Base-by-base conservation (phyloP, 306 rosid species). In the Coriaria nepalensis region DNA sequence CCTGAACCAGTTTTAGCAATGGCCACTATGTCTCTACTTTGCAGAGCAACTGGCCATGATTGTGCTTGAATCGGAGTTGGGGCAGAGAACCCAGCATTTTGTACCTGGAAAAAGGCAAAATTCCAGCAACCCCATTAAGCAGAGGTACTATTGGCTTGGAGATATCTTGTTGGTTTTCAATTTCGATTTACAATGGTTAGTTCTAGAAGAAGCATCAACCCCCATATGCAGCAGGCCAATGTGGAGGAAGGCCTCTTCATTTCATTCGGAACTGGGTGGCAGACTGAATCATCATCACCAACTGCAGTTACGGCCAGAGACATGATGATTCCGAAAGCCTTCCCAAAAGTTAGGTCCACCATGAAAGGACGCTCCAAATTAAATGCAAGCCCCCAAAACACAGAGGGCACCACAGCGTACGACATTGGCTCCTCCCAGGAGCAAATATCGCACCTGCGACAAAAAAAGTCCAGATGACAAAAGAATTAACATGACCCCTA, bases 341-440 rank as follows among this genome's bases (percentile, higher is more conserved):
- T 75, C 75, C 87, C 62, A 74, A 77, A 76, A 67, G 72, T 20
- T 20, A 69, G 82, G 94, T 82, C 96, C 93, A 92, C 94, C 88
- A 50, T 65, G 78, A 20, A 73, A 79, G 94, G 94, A 81, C 93
- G 71, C 98, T 85, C 94, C 96, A 78, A 92, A 82, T 62, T 65
- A 92, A 79, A 75, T 64, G 83, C 81, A 72, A 74, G 87, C 87
- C 94, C 94, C 29, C 80, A 74, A 60, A 64, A 72, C 73, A 73
- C 71, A 63, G 73, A 80, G 96, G 98, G 94, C 94, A 75, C 87
- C 93, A 79, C 94, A 92, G 70, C 81, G 98, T 92, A 92, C 98
- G 98, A 92, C 98, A 92, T 92, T 85, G 78, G 98, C 98, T 85
- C 98, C 98, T 74, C 93, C 79, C 78, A 68, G 98, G 98, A 92